These are phyloP conservation scores for Ogataea trehalophila DNA, from an alignment of 805 yeast species.

Conservation along the genomic window DNA sequence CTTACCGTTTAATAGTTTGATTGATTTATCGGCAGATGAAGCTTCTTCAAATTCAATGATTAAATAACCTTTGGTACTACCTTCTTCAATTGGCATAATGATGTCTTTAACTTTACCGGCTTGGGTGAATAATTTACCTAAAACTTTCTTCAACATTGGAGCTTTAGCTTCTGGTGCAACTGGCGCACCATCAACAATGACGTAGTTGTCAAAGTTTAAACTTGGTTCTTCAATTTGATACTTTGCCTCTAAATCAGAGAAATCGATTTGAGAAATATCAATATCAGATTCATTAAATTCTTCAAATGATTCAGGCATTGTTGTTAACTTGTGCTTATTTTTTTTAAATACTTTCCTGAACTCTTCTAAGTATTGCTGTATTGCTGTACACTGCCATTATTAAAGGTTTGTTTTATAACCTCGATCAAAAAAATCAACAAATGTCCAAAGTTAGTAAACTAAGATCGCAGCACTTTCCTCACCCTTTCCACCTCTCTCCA, in stretches of 20 bases:
- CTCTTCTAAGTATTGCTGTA: no score
- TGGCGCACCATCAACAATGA: slow-evolving; percentile 94
- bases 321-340: slow-evolving; percentile 3
- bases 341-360: neutral
- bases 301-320: slow-evolving; percentile 17
- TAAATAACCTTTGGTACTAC: slow-evolving; percentile 78
- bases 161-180: slow-evolving; percentile 87
- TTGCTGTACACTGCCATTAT: no score
- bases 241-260: slow-evolving; percentile 78
- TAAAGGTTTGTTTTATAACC: no score
- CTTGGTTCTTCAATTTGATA: slow-evolving; percentile 55
- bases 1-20: slow-evolving; percentile 77
- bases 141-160: slow-evolving; percentile 77
- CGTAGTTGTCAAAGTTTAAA: slow-evolving; percentile 64
- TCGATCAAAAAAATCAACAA: no score
- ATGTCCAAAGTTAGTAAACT: no score
- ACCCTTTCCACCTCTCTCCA: no score
- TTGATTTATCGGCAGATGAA: slow-evolving; percentile 70
- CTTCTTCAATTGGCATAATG: slow-evolving; percentile 74
- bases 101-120: slow-evolving; percentile 80
- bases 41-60: slow-evolving; percentile 76
- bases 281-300: slow-evolving; percentile 34
- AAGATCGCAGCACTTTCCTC: no score
- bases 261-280: slow-evolving; percentile 61
- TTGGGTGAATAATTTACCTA: slow-evolving; percentile 70